These are phyloP conservation scores for Plenodomus tracheiphilus DNA, from an alignment of 2,329 filamentous ascomycete genomes.

Conservation along the genomic window DNA sequence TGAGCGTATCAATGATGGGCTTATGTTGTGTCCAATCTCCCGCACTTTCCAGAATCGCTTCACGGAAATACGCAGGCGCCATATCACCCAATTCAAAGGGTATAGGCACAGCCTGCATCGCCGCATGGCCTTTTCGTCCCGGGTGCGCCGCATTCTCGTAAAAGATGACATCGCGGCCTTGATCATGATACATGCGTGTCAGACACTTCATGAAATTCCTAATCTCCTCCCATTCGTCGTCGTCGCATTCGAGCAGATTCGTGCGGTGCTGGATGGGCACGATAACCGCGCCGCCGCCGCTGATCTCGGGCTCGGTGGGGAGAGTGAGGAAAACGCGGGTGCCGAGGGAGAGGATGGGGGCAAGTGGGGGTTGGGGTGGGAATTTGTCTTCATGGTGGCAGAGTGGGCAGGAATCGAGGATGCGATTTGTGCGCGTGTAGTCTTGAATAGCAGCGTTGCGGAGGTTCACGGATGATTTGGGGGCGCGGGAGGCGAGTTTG, in stretches of 20 bases:
- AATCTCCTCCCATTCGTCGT: conserved; percentile 99
- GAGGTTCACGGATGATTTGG: conserved; percentile 84
- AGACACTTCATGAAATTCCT: conserved; percentile 99
- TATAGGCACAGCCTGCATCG: conserved; percentile 82
- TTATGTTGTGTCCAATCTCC: conserved; percentile 96
- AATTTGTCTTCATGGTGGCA: conserved; percentile 88
- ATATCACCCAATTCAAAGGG: conserved; percentile 90
- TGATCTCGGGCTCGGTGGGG: conserved; percentile 85
- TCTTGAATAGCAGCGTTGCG: conserved; percentile 86
- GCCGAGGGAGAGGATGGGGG: conserved; percentile 82
- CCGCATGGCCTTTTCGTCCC: conserved; percentile 77
- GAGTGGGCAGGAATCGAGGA: conserved; percentile 84
- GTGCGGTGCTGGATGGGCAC: conserved; percentile 83
- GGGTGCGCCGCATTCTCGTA: conserved; percentile 94
- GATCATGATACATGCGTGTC: conserved; percentile 90
- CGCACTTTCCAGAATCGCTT: conserved; percentile 85
- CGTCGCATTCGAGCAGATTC: conserved; percentile 96
- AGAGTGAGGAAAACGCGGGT: conserved; percentile 88
- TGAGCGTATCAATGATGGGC: conserved; percentile 87
- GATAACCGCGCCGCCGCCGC: conserved; percentile 80
- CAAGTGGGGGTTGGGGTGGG: conserved; percentile 68
- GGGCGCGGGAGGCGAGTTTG: conserved; percentile 82
- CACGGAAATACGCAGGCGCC: conserved; percentile 91
- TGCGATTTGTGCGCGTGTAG: conserved; percentile 84
- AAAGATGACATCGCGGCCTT: conserved; percentile 90